phyloP scores from a whole-genome alignment of 2,329 filamentous ascomycete genomes.

The Colletotrichum noveboracense region DNA sequence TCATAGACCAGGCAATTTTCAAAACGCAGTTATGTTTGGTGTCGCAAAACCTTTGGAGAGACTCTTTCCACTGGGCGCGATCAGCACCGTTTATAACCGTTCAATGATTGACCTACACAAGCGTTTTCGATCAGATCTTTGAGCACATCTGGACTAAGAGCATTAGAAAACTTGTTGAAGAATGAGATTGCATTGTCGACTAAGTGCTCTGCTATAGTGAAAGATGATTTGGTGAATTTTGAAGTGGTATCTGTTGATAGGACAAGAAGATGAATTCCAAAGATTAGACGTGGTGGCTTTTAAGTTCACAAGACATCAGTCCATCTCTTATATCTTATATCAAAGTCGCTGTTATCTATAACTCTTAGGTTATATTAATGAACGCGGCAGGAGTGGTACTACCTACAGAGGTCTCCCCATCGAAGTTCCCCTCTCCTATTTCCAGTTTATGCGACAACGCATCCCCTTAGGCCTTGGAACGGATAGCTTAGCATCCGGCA shows the following conservation, averaged over 20 bases:
- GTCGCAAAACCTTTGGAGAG: not conserved
- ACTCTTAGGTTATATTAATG: not conserved
- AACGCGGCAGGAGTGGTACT: not conserved
- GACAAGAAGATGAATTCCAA: not conserved
- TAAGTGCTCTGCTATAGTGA: not conserved
- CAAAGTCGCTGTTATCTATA: not conserved
- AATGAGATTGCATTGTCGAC: not conserved
- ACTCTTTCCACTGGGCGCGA: not conserved
- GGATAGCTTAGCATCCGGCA: not conserved
- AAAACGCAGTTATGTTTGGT: not conserved
- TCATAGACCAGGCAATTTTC: not conserved
- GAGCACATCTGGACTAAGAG: not conserved
- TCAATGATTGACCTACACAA: not conserved
- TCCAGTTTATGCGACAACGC: not conserved
- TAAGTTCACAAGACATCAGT: not conserved
- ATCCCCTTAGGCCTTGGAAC: not conserved
- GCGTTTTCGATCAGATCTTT: not conserved
- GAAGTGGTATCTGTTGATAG: not conserved
- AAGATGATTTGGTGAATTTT: not conserved
- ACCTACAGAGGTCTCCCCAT: not conserved
- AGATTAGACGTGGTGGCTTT: not conserved
- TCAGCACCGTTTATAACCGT: not conserved
- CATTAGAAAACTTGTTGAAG: not conserved
- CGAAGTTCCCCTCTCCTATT: not conserved
- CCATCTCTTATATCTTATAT: not conserved